Evolutionary conservation across 1,284 basidiomycete species (phyloP), one percentile per base, ranked within the genome.

Genomic region (Tremellales sp.): DNA sequence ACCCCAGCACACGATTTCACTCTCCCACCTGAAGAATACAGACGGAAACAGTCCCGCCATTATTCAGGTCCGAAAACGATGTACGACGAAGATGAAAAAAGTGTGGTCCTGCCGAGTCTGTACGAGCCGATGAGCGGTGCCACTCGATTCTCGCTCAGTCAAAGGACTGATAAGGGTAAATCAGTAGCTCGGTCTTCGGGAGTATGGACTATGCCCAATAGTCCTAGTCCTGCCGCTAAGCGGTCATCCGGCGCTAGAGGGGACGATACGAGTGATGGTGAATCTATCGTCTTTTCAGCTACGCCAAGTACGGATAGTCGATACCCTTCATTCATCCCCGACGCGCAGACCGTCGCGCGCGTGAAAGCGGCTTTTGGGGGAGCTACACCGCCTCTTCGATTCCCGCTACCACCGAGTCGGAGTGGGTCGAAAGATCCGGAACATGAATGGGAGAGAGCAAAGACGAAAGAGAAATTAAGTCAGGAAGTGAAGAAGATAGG

Each of bases 121-220:
- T 61, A 61, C 26, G 57, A 59, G 40, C 60, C 57, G 2, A 35
- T 7, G 4, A 52, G 51, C 7, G 54, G 51, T 2, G 57, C 60
- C 22, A 25, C 26, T 44, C 7, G 43, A 44, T 44, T 31, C 27
- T 29, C 43, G 10, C 15, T 25, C 7, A 33, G 43, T 12, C 40
- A 35, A 43, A 48, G 43, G 36, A 24, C 33, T 21, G 19, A 46
- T 31, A 24, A 24, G 31, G n/a, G 17, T 25, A 33, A 42, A 27
- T n/a, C 10, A 21, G 40, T 19, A 11, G 22, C 39, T 24, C 15
- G 26, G 26, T n/a, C n/a, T n/a, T n/a, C n/a, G n/a, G n/a, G n/a
- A n/a, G n/a, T n/a, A n/a, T n/a, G n/a, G n/a, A n/a, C n/a, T n/a
- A n/a, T n/a, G n/a, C n/a, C n/a, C n/a, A n/a, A n/a, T n/a, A n/a